Base-by-base conservation (phyloP, 2,329 filamentous ascomycete species). In the Passalora sequoiae region DNA sequence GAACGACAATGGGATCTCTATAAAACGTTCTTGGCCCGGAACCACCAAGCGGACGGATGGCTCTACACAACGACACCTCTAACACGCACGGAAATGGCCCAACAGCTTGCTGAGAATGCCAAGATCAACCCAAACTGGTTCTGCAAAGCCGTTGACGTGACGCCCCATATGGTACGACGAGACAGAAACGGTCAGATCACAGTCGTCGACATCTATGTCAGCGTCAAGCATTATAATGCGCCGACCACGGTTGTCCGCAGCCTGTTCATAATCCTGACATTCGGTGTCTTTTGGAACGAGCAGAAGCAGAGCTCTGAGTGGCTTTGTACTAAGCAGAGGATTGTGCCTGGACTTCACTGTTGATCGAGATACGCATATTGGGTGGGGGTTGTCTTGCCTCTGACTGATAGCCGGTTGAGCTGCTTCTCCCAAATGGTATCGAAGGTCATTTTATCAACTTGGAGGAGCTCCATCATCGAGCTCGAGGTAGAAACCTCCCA, bases 191-290 rank as follows among this genome's bases (percentile, higher is more conserved):
- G 33, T 10, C 33, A 36, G 17, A 36, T 36, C 20, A 36, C 33
- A 20, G 13, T 5, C 8, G 20, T 36, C 9, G 33, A 36, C 7
- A 12, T 24, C 6, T 22, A 21, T n/a, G 24, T 36, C 9, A 36
- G 24, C 15, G 33, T 20, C 17, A 36, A 36, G 33, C 33, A 36
- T 36, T 24, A 36, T 36, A 17, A 36, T 21, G 24, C 19, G 33
- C 33, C 33, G 19, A 20, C 21, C 24, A n/a, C 17, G 19, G 13
- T 36, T 15, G 33, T 36, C n/a, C 21, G 33, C 17, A 36, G 17
- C 5, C 21, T 36, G 33, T 36, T 17, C 24, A 4, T 36, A n/a
- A 36, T 20, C n/a, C 20, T 36, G 20, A 20, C 20, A 20, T 36
- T 36, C 24, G 7, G 17, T 17, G 24, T n/a, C 8, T 36, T 15